Evolutionary conservation across 768 basidiomycete species (phyloP).

Genomic region (Astraeus odoratus): DNA sequence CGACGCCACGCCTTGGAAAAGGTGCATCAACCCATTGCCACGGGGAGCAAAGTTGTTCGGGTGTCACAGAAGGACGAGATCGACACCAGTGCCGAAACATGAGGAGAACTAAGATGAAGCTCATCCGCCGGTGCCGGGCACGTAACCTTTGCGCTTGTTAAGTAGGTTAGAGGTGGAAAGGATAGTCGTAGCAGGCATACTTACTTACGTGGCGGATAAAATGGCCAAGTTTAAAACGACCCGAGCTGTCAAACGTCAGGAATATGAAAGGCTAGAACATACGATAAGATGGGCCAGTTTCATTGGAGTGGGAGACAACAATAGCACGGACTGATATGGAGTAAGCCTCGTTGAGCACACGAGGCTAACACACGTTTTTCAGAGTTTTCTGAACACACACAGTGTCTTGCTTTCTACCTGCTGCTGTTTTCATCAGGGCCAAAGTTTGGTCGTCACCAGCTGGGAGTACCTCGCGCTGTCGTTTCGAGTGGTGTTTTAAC

Average conservation of each 20-base stretch:
- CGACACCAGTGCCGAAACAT: too few relatives aligned
- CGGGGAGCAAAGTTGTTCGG: too few relatives aligned
- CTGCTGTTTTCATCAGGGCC: constrained; percentile 4
- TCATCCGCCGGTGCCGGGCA: too few relatives aligned
- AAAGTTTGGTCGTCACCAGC: not conserved
- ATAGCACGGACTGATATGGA: not conserved
- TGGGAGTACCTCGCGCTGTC: not conserved
- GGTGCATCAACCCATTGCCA: too few relatives aligned
- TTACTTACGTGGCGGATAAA: too few relatives aligned
- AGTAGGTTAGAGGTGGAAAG: not conserved
- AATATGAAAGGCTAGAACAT: not conserved
- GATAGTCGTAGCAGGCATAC: too few relatives aligned
- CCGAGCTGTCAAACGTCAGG: too few relatives aligned
- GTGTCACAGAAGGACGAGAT: too few relatives aligned
- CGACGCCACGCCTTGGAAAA: too few relatives aligned
- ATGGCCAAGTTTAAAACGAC: too few relatives aligned
- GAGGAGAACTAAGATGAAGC: too few relatives aligned
- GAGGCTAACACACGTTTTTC: constrained; percentile 15
- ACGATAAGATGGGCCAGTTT: not conserved
- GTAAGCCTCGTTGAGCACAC: constrained; percentile 23
- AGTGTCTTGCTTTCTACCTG: constrained; percentile 3
- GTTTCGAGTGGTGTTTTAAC: not conserved
- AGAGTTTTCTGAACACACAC: constrained; percentile 1
- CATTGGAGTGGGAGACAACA: not conserved
- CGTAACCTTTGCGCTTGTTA: not conserved